phyloP scores from a whole-genome alignment of 2,329 filamentous ascomycete genomes.

The Davidsoniella virescens region DNA sequence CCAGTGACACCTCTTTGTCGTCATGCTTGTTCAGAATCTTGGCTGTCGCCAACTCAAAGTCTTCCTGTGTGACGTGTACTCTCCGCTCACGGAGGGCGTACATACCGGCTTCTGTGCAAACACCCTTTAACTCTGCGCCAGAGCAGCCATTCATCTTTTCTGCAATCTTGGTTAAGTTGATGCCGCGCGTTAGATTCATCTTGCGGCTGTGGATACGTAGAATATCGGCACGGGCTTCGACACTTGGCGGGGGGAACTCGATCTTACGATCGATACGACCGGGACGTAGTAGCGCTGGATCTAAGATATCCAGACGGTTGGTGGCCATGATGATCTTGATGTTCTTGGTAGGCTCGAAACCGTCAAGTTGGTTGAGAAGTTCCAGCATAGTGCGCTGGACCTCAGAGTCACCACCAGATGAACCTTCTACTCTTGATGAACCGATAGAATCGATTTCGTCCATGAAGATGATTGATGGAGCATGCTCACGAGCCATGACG shows the following conservation, averaged over 20 bases:
- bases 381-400: constrained; percentile 98
- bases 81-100: constrained; percentile 87
- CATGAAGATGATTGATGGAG: constrained; percentile 99
- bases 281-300: constrained; percentile 86
- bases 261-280: constrained; percentile 98
- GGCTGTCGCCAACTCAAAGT: constrained; percentile 94
- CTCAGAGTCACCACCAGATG: constrained; percentile 88
- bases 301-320: constrained; percentile 91
- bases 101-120: constrained; percentile 98
- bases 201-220: constrained; percentile 91
- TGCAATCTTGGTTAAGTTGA: constrained; percentile 95
- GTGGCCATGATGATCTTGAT: constrained; percentile 99
- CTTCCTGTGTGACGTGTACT: constrained; percentile 96
- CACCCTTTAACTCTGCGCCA: constrained; percentile 93
- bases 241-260: constrained; percentile 91
- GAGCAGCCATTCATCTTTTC: constrained; percentile 99
- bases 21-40: constrained; percentile 99
- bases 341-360: constrained; percentile 98
- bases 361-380: constrained; percentile 92
- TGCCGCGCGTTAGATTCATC: constrained; percentile 96
- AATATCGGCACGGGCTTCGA: constrained; percentile 94
- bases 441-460: constrained; percentile 99
- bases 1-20: constrained; percentile 86
- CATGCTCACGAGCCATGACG: constrained; percentile 97
- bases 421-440: constrained; percentile 89